Conservation (phyloP, 2,329 filamentous ascomycete genomes). For the Fusarium buharicum region DNA sequence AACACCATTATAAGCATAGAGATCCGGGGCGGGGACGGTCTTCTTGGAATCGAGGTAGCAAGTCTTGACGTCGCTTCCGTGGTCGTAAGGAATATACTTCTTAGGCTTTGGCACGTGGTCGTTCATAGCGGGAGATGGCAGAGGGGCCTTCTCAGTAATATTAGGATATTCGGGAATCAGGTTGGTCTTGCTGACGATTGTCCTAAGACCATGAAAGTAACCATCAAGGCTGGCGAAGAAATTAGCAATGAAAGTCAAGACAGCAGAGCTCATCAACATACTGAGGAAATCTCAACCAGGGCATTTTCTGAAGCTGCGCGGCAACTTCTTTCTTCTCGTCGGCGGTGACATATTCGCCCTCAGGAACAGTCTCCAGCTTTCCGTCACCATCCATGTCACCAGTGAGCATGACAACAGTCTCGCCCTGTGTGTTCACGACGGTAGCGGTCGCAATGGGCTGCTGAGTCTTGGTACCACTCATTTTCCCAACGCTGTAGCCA, state of each 20-base stretch:
- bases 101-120: slow-evolving; percentile 56
- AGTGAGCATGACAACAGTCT: slow-evolving; percentile 46
- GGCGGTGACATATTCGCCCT: slow-evolving; percentile 45
- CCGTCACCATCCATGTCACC: slow-evolving; percentile 46
- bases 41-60: slow-evolving; percentile 73
- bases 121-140: slow-evolving; percentile 49
- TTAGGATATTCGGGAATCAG: slow-evolving; percentile 81
- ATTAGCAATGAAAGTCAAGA: slow-evolving; percentile 24
- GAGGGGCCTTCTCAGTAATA: slow-evolving; percentile 47
- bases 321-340: slow-evolving; percentile 46
- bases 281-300: slow-evolving; percentile 56
- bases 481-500: slow-evolving; percentile 43
- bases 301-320: slow-evolving; percentile 50
- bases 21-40: slow-evolving; percentile 66
- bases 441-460: slow-evolving; percentile 43
- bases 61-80: slow-evolving; percentile 63
- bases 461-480: slow-evolving; percentile 40
- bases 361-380: slow-evolving; percentile 40
- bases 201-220: slow-evolving; percentile 82
- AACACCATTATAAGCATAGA: slow-evolving; percentile 76
- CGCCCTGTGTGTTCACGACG: slow-evolving; percentile 43
- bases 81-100: slow-evolving; percentile 76
- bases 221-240: slow-evolving; percentile 71
- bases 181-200: slow-evolving; percentile 69
- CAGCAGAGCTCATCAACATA: slow-evolving; percentile 38